phyloP scores from a whole-genome alignment of 2,329 filamentous ascomycete genomes.

The Dactylellina cionopaga region DNA sequence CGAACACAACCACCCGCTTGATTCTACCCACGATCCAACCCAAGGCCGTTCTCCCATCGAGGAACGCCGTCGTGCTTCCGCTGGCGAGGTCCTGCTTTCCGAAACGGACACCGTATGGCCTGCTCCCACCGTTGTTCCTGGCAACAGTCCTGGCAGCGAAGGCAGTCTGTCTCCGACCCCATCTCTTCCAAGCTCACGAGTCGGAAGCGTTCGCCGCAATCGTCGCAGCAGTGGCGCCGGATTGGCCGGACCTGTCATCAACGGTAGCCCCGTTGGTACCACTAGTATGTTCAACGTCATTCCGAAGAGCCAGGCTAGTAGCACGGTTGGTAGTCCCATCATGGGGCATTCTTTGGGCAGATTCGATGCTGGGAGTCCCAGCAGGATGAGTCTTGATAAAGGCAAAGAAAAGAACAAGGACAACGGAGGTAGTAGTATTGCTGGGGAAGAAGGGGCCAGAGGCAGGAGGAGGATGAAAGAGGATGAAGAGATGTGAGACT shows the following conservation, averaged over 20 bases:
- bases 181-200: conserved; percentile 35
- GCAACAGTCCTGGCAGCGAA: conserved; percentile 26
- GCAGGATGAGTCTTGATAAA: conserved; percentile 39
- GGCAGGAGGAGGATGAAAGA: conserved; percentile 27
- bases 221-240: conserved; percentile 36
- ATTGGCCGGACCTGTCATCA: conserved; percentile 17
- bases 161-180: conserved; percentile 36
- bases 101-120: conserved; percentile 50
- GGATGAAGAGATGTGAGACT: conserved; percentile 8
- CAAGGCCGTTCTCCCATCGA: conserved; percentile 46
- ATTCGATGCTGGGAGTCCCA: conserved; percentile 40
- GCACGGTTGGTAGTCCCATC: conserved; percentile 38
- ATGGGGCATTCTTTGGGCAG: conserved; percentile 30
- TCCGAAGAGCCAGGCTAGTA: conserved; percentile 49
- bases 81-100: conserved; percentile 46
- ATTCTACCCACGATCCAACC: conserved; percentile 44
- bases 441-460: conserved; percentile 7
- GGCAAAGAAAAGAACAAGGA: conserved; percentile 40
- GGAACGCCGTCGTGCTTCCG: conserved; percentile 46
- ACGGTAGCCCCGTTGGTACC: conserved; percentile 36
- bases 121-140: background rate
- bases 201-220: conserved; percentile 41
- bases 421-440: background rate
- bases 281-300: conserved; percentile 47
- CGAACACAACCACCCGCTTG: conserved; percentile 39